Conservation (phyloP, 1,139 yeast genomes). For the Yamadazyma conglobata region DNA sequence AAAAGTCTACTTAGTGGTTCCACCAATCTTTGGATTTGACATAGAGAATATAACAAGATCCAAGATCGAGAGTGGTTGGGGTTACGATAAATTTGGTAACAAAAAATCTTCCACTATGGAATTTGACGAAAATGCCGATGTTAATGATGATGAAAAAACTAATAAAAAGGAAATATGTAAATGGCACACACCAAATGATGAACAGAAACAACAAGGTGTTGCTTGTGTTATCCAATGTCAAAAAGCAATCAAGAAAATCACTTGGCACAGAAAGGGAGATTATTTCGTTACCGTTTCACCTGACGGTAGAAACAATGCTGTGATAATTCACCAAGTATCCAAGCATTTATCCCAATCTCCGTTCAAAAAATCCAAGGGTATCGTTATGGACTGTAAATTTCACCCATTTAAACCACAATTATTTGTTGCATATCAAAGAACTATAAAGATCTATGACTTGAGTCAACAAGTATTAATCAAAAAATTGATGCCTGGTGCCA, state of each 20-base stretch:
- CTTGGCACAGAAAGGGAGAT: constrained; percentile 98
- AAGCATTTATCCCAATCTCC: constrained; percentile 98
- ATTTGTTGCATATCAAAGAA: constrained; percentile 91
- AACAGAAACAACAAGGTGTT: constrained; percentile 63
- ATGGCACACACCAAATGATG: constrained; percentile 80
- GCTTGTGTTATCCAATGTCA: constrained; percentile 66
- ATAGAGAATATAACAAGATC: constrained; percentile 78
- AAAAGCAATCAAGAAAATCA: constrained; percentile 72
- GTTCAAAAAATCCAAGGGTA: constrained; percentile 88
- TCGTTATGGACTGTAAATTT: constrained; percentile 92
- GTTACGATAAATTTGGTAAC: constrained; percentile 74
- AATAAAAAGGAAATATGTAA: constrained; percentile 62
- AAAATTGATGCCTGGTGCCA: constrained; percentile 90
- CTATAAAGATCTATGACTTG: constrained; percentile 84
- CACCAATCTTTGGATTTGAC: constrained; percentile 88
- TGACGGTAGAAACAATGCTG: constrained; percentile 83
- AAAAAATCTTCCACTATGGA: constrained; percentile 38
- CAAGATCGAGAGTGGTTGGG: constrained; percentile 88
- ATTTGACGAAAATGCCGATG: constrained; percentile 37
- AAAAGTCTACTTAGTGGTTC: constrained; percentile 70
- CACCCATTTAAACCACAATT: constrained; percentile 96
- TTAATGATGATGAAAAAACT: constrained; percentile 36
- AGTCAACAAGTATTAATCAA: constrained; percentile 80
- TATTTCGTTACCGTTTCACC: constrained; percentile 94
- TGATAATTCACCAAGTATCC: constrained; percentile 88